Evolutionary conservation across 495 filamentous ascomycete genomes (phyloP), one percentile per base, ranked within the genome.

Genomic region (Talaromyces trachyspermus): DNA sequence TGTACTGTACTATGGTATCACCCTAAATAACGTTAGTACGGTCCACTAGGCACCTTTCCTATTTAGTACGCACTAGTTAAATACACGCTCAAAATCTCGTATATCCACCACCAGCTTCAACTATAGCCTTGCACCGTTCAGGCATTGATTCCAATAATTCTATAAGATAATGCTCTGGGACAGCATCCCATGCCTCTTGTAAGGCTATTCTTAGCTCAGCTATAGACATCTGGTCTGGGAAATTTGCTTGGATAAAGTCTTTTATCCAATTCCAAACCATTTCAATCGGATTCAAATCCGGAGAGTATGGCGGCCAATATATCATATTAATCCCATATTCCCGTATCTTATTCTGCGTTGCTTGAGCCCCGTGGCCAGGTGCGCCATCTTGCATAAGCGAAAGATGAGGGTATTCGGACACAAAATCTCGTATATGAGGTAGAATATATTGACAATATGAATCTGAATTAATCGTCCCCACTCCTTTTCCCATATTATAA

Each of bases 261-360:
- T 42, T 42, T 19, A 42, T 42, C 38, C 12, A 42, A 33, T 33
- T 33, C 30, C 11, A 33, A 33, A 11, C 30, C 10, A 14, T 33
- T 33, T 33, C 30, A 33, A 42, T 42, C 6, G 38, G 38, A 22
- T 42, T 42, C 38, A 42, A 42, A 19, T 42, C 38, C 5, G 38
- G 14, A 2, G 14, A 42, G 24, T 17, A 42, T 23, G 14, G 38
- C 15, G 38, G 38, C 14, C 24, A 42, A 42, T 33, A 14, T 33
- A 33, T 20, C 19, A 23, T 23, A 42, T 42, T 42, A 7, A 42
- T 42, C 3, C 29, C 29, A 33, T 33, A 12, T 12, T 33, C 29
- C 29, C 29, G 29, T 12, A 33, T 33, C 10, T n/a, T 9, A 5
- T 22, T 41, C 12, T 41, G 38, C 12, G 38, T 41, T 6, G 38